A percentile compares a stretch with the other conserved stretches of the same genome.
phyloP scores from a whole-genome alignment of 1,139 yeast genomes.

The Suhomyces choctaworum region DNA sequence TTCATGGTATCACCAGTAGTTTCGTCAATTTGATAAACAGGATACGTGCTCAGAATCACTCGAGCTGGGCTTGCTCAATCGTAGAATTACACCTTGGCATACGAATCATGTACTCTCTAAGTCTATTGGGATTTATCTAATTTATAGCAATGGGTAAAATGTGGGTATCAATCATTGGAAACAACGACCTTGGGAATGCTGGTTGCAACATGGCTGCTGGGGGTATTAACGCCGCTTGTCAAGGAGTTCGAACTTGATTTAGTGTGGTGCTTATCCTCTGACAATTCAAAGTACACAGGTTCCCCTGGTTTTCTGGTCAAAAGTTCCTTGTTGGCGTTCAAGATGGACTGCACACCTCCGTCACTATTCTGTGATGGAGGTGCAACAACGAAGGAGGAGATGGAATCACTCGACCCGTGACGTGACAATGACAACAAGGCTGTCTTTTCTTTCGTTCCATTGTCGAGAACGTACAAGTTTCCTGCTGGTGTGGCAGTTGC shows the following conservation, averaged over 20 bases:
- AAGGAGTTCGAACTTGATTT: constrained; percentile 2
- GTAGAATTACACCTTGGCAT: too few species aligned
- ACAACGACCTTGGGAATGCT: constrained; percentile 9
- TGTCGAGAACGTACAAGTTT: constrained; percentile 2
- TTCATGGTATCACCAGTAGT: too few species aligned
- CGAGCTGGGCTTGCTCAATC: too few species aligned
- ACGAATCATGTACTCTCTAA: too few species aligned
- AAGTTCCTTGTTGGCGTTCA: constrained; percentile 12
- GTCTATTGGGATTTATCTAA: too few species aligned
- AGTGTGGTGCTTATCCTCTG: neutral
- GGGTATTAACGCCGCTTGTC: neutral
- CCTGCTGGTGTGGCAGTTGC: neutral
- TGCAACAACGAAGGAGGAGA: constrained; percentile 15
- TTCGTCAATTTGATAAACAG: too few species aligned
- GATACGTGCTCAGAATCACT: too few species aligned
- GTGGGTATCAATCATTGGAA: constrained; percentile 5
- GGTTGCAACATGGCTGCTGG: neutral
- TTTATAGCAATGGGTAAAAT: too few species aligned
- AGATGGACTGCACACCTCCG: constrained; percentile 12
- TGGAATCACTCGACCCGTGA: constrained; percentile 17
- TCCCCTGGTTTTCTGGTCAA: constrained; percentile 5
- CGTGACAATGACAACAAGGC: constrained; percentile 11
- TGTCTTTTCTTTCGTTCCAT: constrained; percentile 4
- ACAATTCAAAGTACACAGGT: constrained; percentile 7
- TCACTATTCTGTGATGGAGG: constrained; percentile 7